phyloP scores from a whole-genome alignment of 768 basidiomycete genomes.

The Hericium erinaceus region DNA sequence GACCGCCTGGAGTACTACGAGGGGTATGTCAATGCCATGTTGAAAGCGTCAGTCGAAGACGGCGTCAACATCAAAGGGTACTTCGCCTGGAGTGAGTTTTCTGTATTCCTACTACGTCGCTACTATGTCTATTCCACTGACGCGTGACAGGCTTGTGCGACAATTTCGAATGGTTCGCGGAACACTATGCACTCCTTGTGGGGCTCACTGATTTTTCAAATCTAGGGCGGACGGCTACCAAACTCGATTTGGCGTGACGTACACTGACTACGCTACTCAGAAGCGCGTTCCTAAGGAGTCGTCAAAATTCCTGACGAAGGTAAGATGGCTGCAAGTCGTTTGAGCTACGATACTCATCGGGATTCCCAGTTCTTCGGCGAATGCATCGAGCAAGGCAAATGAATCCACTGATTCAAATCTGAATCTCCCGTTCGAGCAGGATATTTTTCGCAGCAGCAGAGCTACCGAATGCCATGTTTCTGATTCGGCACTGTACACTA shows the following conservation, averaged over 20 bases:
- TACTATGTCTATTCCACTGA: background rate
- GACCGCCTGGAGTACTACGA: constrained; percentile 34
- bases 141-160: constrained; percentile 25
- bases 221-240: constrained; percentile 31
- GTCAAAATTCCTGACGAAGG: background rate
- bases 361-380: background rate
- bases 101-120: background rate
- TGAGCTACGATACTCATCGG: background rate
- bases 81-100: constrained; percentile 31
- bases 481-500: no score
- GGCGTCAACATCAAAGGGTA: constrained; percentile 27
- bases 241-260: constrained; percentile 28
- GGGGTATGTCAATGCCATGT: constrained; percentile 27
- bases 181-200: background rate
- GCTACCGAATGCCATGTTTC: no score
- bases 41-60: constrained; percentile 29
- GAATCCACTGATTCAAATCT: background rate
- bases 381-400: background rate
- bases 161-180: constrained; percentile 33
- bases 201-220: background rate
- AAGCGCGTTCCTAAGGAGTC: background rate
- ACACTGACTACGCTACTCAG: background rate
- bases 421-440: no score
- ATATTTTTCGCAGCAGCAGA: no score
- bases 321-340: background rate